phyloP scores from a whole-genome alignment of 305 asterid genomes.

The Euphrasia arctica region DNA sequence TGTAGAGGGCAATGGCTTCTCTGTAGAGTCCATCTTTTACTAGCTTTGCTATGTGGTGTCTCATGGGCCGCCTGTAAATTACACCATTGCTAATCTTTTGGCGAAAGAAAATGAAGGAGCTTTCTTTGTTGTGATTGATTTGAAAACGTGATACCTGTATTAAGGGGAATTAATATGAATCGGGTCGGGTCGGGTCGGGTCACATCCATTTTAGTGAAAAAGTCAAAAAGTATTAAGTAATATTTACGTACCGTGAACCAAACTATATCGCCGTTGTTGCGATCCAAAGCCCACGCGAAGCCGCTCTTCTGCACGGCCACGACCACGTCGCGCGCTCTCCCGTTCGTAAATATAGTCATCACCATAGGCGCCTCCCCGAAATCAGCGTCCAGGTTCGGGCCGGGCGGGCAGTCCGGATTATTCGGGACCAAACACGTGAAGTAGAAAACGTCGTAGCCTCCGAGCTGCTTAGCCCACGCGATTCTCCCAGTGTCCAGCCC shows the following conservation, averaged over 20 bases:
- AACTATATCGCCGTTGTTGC: slow-evolving; percentile 48
- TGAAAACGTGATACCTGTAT: neutral
- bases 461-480: slow-evolving; percentile 52
- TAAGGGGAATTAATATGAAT: neutral
- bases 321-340: slow-evolving; percentile 47
- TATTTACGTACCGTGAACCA: slow-evolving; percentile 46
- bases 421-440: slow-evolving; percentile 58
- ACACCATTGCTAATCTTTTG: slow-evolving; percentile 27
- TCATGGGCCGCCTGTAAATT: slow-evolving; percentile 42
- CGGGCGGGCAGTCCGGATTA: slow-evolving; percentile 64
- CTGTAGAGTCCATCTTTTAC: slow-evolving; percentile 62
- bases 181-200: neutral
- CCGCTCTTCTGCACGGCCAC: slow-evolving; percentile 83
- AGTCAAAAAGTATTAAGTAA: too few relatives aligned
- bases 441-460: slow-evolving; percentile 64
- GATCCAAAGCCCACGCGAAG: slow-evolving; percentile 70
- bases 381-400: slow-evolving; percentile 74
- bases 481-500: slow-evolving; percentile 45
- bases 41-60: slow-evolving; percentile 50
- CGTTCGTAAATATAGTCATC: slow-evolving; percentile 33
- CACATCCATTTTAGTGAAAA: too few relatives aligned
- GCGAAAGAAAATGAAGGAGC: neutral
- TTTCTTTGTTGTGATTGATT: too few relatives aligned
- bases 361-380: slow-evolving; percentile 90
- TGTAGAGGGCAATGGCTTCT: slow-evolving; percentile 57